A percentile compares a stretch with the other conserved stretches of the same genome.
Evolutionary conservation across 2,329 filamentous ascomycete genomes (phyloP).

Genomic region (Venturia effusa): DNA sequence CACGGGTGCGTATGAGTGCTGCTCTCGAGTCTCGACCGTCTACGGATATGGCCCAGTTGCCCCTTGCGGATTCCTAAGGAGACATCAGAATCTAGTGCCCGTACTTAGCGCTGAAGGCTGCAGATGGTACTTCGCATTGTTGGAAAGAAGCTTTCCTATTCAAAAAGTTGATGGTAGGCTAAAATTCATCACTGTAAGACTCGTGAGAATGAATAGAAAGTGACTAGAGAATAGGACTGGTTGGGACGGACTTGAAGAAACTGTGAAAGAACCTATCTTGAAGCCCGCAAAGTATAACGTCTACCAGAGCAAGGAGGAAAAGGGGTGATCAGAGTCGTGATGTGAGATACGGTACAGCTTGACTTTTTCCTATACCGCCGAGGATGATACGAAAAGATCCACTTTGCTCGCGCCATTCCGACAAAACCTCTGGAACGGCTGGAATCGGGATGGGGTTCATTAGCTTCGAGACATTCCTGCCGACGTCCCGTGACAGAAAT

Average conservation of each 20-base stretch:
- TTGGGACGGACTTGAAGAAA: neutral
- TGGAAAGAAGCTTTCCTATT: neutral
- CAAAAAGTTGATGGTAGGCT: too few relatives aligned
- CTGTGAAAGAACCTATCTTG: too few relatives aligned
- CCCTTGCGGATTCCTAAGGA: neutral
- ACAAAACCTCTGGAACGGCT: neutral
- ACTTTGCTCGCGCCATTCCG: neutral
- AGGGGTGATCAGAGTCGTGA: neutral
- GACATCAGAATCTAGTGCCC: neutral
- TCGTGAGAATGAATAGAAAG: neutral
- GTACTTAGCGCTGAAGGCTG: neutral
- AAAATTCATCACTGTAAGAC: too few relatives aligned
- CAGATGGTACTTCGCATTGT: neutral
- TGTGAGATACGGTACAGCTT: too few relatives aligned
- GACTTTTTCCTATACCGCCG: neutral
- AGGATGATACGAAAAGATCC: conserved; percentile 1
- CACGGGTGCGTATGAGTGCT: neutral
- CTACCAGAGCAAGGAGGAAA: neutral
- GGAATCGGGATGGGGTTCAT: neutral
- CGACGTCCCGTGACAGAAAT: neutral
- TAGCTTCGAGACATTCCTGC: neutral
- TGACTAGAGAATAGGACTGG: neutral
- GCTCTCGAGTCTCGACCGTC: neutral
- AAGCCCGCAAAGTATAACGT: too few relatives aligned
- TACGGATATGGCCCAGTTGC: neutral